Evolutionary conservation across 2,329 filamentous ascomycete species (phyloP).

Genomic region (Aspergillus sp.): DNA sequence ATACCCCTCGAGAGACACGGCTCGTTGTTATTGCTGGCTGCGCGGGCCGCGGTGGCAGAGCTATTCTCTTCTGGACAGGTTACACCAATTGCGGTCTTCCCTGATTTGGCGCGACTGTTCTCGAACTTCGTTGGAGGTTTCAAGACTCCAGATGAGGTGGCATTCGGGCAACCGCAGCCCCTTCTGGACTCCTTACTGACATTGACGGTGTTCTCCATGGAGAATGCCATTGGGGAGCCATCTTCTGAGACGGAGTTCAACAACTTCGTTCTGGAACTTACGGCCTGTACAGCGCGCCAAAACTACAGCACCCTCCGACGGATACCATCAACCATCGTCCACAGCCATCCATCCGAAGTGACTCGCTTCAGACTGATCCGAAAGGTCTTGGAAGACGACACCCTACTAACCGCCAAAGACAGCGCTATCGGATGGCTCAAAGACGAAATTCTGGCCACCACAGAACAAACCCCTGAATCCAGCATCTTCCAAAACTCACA

Average conservation of each 20-base stretch:
- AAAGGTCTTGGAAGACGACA: slow-evolving; percentile 49
- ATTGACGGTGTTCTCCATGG: slow-evolving; percentile 45
- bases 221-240: slow-evolving; percentile 40
- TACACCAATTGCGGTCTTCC: slow-evolving; percentile 44
- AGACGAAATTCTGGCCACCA: slow-evolving; percentile 49
- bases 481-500: slow-evolving; percentile 30
- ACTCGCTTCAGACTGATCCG: slow-evolving; percentile 49
- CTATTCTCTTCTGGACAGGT: slow-evolving; percentile 41
- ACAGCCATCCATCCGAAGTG: slow-evolving; percentile 47
- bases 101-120: slow-evolving; percentile 46
- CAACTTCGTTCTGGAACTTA: slow-evolving; percentile 44
- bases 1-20: slow-evolving; percentile 53
- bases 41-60: slow-evolving; percentile 44
- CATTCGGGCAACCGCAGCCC: slow-evolving; percentile 44
- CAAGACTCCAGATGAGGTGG: slow-evolving; percentile 28
- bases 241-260: slow-evolving; percentile 46
- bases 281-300: slow-evolving; percentile 31
- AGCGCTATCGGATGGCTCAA: slow-evolving; percentile 56
- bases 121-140: slow-evolving; percentile 46
- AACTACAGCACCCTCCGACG: slow-evolving; percentile 31
- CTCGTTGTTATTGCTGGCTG: slow-evolving; percentile 48
- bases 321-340: slow-evolving; percentile 35
- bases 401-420: slow-evolving; percentile 49
- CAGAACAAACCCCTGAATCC: slow-evolving; percentile 8
- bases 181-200: slow-evolving; percentile 50